Evolutionary conservation across 2,329 filamentous ascomycete genomes (phyloP).

Genomic region (Penicillium polonicum): DNA sequence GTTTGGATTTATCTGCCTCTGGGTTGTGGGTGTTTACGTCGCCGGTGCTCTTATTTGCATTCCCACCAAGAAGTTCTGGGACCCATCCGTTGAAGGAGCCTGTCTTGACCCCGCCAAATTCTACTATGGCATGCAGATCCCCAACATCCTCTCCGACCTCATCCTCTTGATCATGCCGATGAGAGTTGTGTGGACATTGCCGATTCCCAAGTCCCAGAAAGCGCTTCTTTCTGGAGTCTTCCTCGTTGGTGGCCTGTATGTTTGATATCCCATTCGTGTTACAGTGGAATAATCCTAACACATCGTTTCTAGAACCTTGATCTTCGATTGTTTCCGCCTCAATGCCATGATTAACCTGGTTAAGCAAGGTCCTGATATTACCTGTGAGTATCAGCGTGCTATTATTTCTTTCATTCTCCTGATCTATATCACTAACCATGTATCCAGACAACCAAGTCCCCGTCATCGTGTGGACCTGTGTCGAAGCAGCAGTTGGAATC

Average conservation of each 20-base stretch:
- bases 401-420: background rate
- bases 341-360: conserved; percentile 28
- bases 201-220: conserved; percentile 26
- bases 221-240: conserved; percentile 29
- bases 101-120: conserved; percentile 29
- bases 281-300: background rate
- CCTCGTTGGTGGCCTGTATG: conserved; percentile 31
- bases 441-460: conserved; percentile 30
- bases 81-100: conserved; percentile 21
- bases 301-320: conserved; percentile 18
- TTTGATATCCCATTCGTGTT: background rate
- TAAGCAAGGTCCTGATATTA: conserved; percentile 28
- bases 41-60: conserved; percentile 26
- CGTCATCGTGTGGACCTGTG: conserved; percentile 32
- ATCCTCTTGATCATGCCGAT: conserved; percentile 31
- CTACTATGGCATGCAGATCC: conserved; percentile 32
- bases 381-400: conserved; percentile 22
- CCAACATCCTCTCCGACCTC: conserved; percentile 33
- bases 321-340: conserved; percentile 31
- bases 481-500: conserved; percentile 32
- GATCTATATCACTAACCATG: background rate
- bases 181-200: conserved; percentile 28
- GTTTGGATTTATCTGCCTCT: conserved; percentile 23
- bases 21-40: conserved; percentile 25
- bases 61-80: conserved; percentile 30